phyloP scores from a whole-genome alignment of 169 alveolate genomes.

The Eimeria praecox region DNA sequence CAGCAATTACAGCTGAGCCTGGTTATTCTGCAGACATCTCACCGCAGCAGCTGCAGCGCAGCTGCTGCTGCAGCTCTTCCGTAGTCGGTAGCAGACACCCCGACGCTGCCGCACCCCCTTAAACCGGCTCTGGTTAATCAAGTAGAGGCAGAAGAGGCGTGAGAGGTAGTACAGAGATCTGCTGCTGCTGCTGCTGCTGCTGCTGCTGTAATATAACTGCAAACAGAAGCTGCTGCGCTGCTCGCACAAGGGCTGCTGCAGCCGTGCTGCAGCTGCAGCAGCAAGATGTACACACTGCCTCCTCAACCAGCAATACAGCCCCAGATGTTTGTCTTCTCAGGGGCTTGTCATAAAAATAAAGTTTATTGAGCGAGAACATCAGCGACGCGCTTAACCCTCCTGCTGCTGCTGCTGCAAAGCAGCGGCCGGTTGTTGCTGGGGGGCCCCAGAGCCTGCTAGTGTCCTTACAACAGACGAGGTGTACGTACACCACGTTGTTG shows the following conservation, averaged over 20 bases:
- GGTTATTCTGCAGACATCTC: not conserved
- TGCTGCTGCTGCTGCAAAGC: not conserved
- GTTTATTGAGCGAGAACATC: not conserved
- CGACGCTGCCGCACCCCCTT: not conserved
- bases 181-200: not conserved
- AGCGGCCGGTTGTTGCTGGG: slow-evolving; percentile 22
- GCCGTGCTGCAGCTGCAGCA: not conserved
- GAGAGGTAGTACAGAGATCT: not conserved
- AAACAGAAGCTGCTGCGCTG: not conserved
- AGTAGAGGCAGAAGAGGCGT: not conserved
- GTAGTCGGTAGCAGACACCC: not conserved
- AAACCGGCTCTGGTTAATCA: not conserved
- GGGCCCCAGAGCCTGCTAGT: not conserved
- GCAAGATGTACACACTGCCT: not conserved
- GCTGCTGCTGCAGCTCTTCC: not conserved
- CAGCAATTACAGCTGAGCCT: not conserved
- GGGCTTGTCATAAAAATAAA: slow-evolving; percentile 5
- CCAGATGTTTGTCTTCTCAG: not conserved
- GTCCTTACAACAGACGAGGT: not conserved
- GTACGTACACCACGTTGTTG: not conserved
- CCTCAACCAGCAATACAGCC: not conserved
- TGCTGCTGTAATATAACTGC: not conserved
- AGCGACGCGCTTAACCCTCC: not conserved
- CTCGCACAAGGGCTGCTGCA: not conserved
- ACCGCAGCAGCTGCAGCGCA: slow-evolving; percentile 1